Conservation (phyloP, 148 eudicot genomes). For the Nyssa sinensis region DNA sequence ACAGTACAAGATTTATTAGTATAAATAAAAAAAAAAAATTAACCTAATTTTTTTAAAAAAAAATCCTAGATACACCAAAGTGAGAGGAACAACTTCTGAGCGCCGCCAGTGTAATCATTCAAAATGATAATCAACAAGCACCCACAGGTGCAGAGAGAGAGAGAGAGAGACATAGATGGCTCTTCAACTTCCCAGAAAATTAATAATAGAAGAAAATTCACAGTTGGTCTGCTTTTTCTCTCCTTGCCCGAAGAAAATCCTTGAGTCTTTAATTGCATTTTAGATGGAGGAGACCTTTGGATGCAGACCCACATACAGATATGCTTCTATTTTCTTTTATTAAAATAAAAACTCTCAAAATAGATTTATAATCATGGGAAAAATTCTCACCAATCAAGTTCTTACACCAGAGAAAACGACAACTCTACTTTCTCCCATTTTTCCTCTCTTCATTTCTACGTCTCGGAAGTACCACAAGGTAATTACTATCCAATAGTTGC, state of each 20-base stretch:
- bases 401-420: not conserved
- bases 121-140: slow-evolving; percentile 20
- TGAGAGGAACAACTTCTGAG: slow-evolving; percentile 58
- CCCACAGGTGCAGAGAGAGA: not conserved
- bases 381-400: not conserved
- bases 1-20: not conserved
- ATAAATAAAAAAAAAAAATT: not conserved
- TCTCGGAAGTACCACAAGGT: slow-evolving; percentile 9
- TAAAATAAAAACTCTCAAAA: not conserved
- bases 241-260: slow-evolving; percentile 21
- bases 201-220: not conserved
- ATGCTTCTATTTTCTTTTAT: too few relatives aligned
- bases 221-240: slow-evolving; percentile 11
- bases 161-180: slow-evolving; percentile 10
- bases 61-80: slow-evolving; percentile 22
- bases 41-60: not conserved
- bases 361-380: not conserved
- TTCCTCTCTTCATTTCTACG: not conserved
- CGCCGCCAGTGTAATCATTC: slow-evolving; percentile 57
- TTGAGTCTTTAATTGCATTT: slow-evolving; percentile 21
- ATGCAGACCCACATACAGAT: slow-evolving; percentile 7
- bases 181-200: slow-evolving; percentile 20
- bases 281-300: slow-evolving; percentile 19
- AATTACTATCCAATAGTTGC: slow-evolving; percentile 17
- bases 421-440: not conserved